Evolutionary conservation across 2,329 filamentous ascomycete genomes (phyloP).

Genomic region (Ascochyta koolunga): DNA sequence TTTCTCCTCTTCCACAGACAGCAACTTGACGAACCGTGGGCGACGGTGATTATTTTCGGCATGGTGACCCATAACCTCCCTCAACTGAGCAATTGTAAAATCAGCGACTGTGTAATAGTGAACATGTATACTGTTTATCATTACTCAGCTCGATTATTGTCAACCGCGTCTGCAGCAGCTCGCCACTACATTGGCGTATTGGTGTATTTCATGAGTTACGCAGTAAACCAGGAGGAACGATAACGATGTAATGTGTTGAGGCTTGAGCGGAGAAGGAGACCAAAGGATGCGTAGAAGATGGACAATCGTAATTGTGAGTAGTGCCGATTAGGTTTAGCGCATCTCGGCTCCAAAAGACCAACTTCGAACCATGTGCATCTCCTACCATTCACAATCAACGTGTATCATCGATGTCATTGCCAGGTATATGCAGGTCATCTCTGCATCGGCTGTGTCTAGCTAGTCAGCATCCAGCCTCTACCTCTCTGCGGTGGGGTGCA

Average conservation of each 20-base stretch:
- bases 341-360: not conserved
- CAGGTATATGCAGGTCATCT: slow-evolving; percentile 1
- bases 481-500: slow-evolving; percentile 2
- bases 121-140: no score
- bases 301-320: not conserved
- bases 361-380: not conserved
- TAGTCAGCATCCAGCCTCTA: not conserved
- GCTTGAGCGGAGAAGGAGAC: not conserved
- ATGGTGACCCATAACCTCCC: no score
- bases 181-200: no score
- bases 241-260: not conserved
- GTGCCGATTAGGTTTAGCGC: slow-evolving; percentile 7
- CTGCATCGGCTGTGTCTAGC: not conserved
- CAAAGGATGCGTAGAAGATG: not conserved
- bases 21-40: no score
- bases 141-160: no score
- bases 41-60: no score
- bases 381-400: not conserved
- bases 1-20: no score
- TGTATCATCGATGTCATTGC: slow-evolving; percentile 11
- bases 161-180: no score
- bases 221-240: not conserved
- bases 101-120: no score
- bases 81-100: no score
- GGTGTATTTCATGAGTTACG: no score